Conservation (phyloP, 1,139 yeast species). For the Kodamaea alishanica region DNA sequence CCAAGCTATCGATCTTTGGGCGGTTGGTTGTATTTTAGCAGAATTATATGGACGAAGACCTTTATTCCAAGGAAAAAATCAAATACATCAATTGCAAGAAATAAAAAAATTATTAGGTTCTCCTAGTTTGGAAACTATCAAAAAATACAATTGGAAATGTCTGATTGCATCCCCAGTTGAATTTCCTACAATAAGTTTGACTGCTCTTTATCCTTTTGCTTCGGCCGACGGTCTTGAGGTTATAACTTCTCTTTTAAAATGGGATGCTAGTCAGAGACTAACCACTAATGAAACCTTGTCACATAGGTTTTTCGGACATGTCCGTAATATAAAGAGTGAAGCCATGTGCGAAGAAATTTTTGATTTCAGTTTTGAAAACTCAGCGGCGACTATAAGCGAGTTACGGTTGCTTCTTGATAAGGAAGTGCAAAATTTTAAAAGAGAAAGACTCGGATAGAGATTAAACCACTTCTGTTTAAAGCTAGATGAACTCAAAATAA, state of each 20-base stretch:
- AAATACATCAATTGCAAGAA: conserved; percentile 58
- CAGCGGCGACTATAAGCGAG: conserved; percentile 31
- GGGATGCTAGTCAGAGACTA: conserved; percentile 54
- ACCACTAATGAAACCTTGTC: conserved; percentile 49
- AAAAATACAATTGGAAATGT: conserved; percentile 29
- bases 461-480: too few relatives aligned
- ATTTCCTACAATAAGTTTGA: conserved; percentile 43
- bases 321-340: conserved; percentile 52
- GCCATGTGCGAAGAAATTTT: conserved; percentile 45
- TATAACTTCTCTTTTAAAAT: conserved; percentile 49
- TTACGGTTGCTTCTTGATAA: conserved; percentile 43
- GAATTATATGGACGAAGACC: conserved; percentile 73
- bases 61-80: conserved; percentile 66
- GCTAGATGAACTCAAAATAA: too few relatives aligned
- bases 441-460: conserved; percentile 8
- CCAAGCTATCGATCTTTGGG: conserved; percentile 74
- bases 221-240: conserved; percentile 45
- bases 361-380: conserved; percentile 60
- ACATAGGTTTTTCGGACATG: conserved; percentile 46
- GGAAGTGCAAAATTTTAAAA: conserved; percentile 38
- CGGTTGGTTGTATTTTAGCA: conserved; percentile 75
- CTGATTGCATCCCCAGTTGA: conserved; percentile 37
- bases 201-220: conserved; percentile 56
- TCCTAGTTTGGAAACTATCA: conserved; percentile 45
- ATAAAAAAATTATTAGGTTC: conserved; percentile 62